A percentile compares a stretch with the other conserved stretches of the same genome.
Evolutionary conservation across 768 basidiomycete genomes (phyloP).

Genomic region (Cystofilobasidium ferigula): DNA sequence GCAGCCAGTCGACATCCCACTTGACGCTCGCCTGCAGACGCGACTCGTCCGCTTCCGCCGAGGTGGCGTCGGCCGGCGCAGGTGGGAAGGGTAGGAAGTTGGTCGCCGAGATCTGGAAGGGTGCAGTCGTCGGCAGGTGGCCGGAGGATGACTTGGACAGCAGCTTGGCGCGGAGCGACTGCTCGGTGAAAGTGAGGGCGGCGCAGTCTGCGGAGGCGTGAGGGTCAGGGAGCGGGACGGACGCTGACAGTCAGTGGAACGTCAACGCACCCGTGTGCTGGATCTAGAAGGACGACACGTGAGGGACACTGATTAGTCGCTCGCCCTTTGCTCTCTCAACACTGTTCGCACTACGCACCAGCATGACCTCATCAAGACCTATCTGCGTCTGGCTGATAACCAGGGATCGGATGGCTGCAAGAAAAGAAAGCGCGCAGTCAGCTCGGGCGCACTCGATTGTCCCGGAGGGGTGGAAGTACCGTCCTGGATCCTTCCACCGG

Average conservation of each 20-base stretch:
- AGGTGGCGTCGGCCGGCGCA: not conserved
- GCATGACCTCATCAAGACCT: constrained; percentile 26
- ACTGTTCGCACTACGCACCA: constrained; percentile 4
- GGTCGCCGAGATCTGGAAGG: constrained; percentile 23
- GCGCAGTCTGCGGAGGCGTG: constrained; percentile 22
- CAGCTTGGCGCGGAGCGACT: constrained; percentile 18
- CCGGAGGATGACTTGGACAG: constrained; percentile 20
- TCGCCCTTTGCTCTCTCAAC: not conserved
- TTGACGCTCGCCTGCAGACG: constrained; percentile 20
- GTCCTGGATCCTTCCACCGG: constrained; percentile 25
- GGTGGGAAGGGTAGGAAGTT: constrained; percentile 25
- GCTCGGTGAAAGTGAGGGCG: constrained; percentile 25
- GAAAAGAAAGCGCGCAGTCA: not conserved
- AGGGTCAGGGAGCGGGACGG: too few relatives aligned
- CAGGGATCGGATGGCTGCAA: constrained; percentile 22
- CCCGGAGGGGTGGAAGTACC: constrained; percentile 13
- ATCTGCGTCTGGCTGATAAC: constrained; percentile 27
- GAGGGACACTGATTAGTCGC: not conserved
- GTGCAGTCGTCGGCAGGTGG: constrained; percentile 19
- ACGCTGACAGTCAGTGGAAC: not conserved
- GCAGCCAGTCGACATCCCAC: constrained; percentile 26
- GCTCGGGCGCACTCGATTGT: not conserved
- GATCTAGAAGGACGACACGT: not conserved
- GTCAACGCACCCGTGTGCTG: constrained; percentile 24
- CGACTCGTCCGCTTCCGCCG: constrained; percentile 9